phyloP scores from a whole-genome alignment of 1,284 basidiomycete species.

The Farysia itapuensis region DNA sequence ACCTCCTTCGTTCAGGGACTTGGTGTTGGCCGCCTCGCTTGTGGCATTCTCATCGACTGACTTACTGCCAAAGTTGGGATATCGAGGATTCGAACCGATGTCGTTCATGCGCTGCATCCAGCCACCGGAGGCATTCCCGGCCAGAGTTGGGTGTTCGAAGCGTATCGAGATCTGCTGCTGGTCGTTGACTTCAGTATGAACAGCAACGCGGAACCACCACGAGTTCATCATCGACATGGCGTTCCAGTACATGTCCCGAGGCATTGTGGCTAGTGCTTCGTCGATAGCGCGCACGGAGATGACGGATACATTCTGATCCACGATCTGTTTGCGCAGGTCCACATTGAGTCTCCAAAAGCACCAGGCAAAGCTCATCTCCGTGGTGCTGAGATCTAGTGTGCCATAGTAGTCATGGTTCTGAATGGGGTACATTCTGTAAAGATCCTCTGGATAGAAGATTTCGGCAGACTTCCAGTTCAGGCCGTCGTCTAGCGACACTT shows the following conservation, averaged over 20 bases:
- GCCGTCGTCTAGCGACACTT: conserved; percentile 69
- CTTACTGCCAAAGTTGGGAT: conserved; percentile 57
- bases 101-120: conserved; percentile 70
- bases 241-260: conserved; percentile 64
- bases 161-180: conserved; percentile 57
- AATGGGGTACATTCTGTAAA: conserved; percentile 62
- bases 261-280: conserved; percentile 65
- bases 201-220: conserved; percentile 68
- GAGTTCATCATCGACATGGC: conserved; percentile 68
- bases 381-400: conserved; percentile 64
- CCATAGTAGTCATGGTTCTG: conserved; percentile 59
- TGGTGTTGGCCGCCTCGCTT: background rate
- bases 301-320: conserved; percentile 61
- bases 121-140: conserved; percentile 65
- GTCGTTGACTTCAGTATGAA: conserved; percentile 62
- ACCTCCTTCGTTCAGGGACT: background rate
- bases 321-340: conserved; percentile 59
- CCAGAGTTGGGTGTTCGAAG: conserved; percentile 70
- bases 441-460: conserved; percentile 67
- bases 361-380: conserved; percentile 70
- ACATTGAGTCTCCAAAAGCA: conserved; percentile 68
- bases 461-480: conserved; percentile 65
- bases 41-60: background rate
- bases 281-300: conserved; percentile 69
- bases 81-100: conserved; percentile 63